A percentile compares a stretch with the other conserved stretches of the same genome.
Evolutionary conservation across 495 filamentous ascomycete genomes (phyloP).

Genomic region (Mytilinidion resinicola): DNA sequence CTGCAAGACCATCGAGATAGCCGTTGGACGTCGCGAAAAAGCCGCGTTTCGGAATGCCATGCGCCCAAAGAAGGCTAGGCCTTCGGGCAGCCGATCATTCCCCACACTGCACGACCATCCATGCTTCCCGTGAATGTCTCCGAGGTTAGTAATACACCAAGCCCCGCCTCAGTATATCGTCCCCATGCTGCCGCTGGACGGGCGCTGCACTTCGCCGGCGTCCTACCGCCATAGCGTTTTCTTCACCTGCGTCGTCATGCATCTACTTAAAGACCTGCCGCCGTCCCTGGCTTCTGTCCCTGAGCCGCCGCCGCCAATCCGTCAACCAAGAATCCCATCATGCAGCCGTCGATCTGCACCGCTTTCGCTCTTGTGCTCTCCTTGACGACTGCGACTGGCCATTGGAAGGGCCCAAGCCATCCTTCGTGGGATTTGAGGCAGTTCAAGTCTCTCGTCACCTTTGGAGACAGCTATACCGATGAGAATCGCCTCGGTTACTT

Average conservation of each 20-base stretch:
- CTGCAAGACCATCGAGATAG: too few species aligned
- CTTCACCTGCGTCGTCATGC: neutral
- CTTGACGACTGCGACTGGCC: constrained; percentile 10
- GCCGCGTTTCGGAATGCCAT: too few species aligned
- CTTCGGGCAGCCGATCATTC: too few species aligned
- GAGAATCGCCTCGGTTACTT: constrained; percentile 60
- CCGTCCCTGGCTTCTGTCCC: neutral
- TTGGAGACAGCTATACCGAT: constrained; percentile 73
- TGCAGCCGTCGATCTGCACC: neutral
- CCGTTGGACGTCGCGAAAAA: too few species aligned
- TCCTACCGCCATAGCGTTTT: neutral
- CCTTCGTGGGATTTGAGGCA: constrained; percentile 34
- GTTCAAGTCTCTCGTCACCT: constrained; percentile 51
- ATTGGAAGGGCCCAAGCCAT: neutral
- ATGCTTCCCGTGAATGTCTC: too few species aligned
- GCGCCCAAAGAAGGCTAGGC: too few species aligned
- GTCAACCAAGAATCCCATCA: neutral
- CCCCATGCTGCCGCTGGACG: too few species aligned
- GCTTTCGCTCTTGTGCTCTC: constrained; percentile 9
- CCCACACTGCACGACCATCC: too few species aligned
- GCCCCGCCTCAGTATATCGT: neutral
- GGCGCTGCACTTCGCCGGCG: too few species aligned
- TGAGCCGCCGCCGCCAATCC: neutral
- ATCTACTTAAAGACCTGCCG: neutral
- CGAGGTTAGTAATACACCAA: too few species aligned